Evolutionary conservation across 148 eudicot genomes (phyloP).

Genomic region (Rhododendron molle): DNA sequence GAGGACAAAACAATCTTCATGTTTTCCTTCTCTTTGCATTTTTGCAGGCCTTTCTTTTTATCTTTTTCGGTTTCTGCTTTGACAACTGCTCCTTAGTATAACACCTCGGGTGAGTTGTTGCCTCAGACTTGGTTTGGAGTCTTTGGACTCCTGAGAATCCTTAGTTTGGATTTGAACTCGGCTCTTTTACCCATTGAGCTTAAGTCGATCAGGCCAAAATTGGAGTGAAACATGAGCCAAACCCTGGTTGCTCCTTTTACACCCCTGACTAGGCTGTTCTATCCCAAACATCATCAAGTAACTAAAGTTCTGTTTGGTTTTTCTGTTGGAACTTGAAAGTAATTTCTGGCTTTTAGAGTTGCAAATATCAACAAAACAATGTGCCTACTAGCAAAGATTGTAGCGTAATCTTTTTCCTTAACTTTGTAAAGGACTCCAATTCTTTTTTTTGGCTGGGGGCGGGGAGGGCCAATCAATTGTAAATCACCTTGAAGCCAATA

Average conservation of each 20-base stretch:
- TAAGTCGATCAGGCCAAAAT: neutral
- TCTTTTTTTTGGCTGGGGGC: neutral
- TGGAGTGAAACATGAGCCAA: neutral
- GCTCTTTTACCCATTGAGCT: conserved; percentile 1
- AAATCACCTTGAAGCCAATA: neutral
- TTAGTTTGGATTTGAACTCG: neutral
- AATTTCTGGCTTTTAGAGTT: neutral
- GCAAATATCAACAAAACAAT: neutral
- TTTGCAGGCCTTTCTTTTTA: neutral
- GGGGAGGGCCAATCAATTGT: neutral
- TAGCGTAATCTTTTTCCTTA: neutral
- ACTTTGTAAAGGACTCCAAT: neutral
- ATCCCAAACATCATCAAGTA: neutral
- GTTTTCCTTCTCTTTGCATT: neutral
- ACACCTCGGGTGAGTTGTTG: neutral
- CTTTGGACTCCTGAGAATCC: neutral
- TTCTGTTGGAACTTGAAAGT: neutral
- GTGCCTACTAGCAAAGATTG: neutral
- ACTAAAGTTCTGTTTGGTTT: neutral
- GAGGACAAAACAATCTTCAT: neutral
- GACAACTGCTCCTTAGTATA: neutral
- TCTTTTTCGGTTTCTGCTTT: neutral
- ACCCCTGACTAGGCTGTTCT: neutral
- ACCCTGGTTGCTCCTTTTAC: neutral
- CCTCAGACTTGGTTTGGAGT: neutral